These are phyloP conservation scores for Saccharum hybrid DNA, from an alignment of 202 grass and related monocot genomes.

Conservation along the genomic window DNA sequence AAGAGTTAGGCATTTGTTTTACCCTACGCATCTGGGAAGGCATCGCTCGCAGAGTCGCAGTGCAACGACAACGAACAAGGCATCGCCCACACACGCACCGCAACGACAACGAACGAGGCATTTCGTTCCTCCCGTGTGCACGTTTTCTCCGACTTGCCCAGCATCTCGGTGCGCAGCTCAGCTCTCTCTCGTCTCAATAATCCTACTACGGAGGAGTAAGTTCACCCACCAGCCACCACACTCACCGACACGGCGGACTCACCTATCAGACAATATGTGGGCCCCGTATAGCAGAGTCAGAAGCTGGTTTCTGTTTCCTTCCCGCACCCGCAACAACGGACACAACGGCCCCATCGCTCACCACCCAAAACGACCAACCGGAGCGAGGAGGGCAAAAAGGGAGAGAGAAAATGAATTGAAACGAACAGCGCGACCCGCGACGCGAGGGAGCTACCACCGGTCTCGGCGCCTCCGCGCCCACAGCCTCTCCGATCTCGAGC, in stretches of 20 bases:
- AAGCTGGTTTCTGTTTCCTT: neutral
- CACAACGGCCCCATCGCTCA: constrained; percentile 42
- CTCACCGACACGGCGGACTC: neutral
- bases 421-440: constrained; percentile 23
- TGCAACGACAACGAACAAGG: neutral
- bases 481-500: neutral
- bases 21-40: neutral
- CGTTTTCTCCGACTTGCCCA: neutral
- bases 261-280: neutral
- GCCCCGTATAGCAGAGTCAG: neutral
- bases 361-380: neutral
- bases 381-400: neutral
- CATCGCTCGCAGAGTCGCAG: neutral
- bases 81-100: neutral
- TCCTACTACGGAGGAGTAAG: no score
- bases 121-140: neutral
- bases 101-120: neutral
- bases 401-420: constrained; percentile 18
- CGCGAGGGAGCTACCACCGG: neutral
- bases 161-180: neutral
- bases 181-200: neutral
- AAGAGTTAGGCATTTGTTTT: no score
- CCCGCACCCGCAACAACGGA: constrained; percentile 44
- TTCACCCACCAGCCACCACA: neutral
- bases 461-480: constrained; percentile 15